These are phyloP conservation scores for Erysimum pusillum DNA, from an alignment of 441 rosid genomes.

Conservation along the genomic window DNA sequence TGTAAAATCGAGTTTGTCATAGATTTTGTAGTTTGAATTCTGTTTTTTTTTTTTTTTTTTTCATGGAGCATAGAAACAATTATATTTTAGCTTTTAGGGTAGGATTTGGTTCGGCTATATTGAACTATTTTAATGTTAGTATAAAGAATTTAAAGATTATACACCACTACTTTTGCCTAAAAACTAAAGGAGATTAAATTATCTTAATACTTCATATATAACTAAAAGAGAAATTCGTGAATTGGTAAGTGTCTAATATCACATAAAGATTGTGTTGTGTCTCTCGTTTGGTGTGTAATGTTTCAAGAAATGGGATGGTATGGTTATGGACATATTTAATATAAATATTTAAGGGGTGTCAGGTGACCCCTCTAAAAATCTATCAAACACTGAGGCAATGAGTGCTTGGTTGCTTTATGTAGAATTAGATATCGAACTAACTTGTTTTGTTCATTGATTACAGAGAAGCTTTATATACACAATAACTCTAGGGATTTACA, in stretches of 20 bases:
- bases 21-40: constrained; percentile 36
- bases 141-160: constrained; percentile 15
- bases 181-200: neutral
- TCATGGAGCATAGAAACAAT: constrained; percentile 37
- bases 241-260: neutral
- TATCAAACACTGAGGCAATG: too few species aligned
- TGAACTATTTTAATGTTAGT: constrained; percentile 5
- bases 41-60: neutral
- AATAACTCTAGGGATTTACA: too few species aligned
- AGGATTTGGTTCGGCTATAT: constrained; percentile 24
- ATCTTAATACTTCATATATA: constrained; percentile 9
- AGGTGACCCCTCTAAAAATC: too few species aligned
- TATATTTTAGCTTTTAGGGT: constrained; percentile 30
- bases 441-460: too few species aligned
- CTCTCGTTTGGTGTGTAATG: too few species aligned
- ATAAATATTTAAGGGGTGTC: too few species aligned
- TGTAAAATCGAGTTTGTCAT: constrained; percentile 34
- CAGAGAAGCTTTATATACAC: too few species aligned
- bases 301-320: too few species aligned
- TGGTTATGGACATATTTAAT: too few species aligned
- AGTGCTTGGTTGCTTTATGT: too few species aligned
- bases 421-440: too few species aligned
- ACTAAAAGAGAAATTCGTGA: neutral
- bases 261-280: neutral
- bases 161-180: neutral